Evolutionary conservation across 108 stramenopile species (phyloP).

Genomic region (Bacterosira constricta): DNA sequence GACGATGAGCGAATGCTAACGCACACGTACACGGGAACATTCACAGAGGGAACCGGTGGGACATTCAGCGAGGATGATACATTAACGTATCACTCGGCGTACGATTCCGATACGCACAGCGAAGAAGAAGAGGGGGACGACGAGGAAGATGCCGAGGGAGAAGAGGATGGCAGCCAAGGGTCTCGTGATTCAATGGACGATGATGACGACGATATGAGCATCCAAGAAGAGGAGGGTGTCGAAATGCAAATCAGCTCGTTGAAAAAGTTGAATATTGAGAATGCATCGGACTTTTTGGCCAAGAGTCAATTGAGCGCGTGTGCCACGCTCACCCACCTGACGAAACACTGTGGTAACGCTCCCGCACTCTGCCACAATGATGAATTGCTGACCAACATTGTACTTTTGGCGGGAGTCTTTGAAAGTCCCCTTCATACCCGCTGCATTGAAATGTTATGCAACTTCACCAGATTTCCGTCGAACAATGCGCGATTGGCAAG

Average conservation of each 20-base stretch:
- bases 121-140: conserved; percentile 22
- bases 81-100: conserved; percentile 6
- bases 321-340: conserved; percentile 78
- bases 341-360: conserved; percentile 77
- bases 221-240: conserved; percentile 38
- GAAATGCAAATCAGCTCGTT: conserved; percentile 52
- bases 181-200: conserved; percentile 14
- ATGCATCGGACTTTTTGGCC: conserved; percentile 45
- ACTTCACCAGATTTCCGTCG: conserved; percentile 75
- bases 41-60: conserved; percentile 20
- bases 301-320: conserved; percentile 74
- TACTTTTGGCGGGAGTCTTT: conserved; percentile 48
- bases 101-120: conserved; percentile 9
- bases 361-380: conserved; percentile 47
- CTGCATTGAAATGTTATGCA: conserved; percentile 85
- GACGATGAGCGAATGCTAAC: conserved; percentile 30
- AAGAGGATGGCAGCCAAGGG: not conserved
- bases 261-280: conserved; percentile 50
- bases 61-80: conserved; percentile 37
- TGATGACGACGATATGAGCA: conserved; percentile 28
- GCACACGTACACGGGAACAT: conserved; percentile 39
- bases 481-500: conserved; percentile 60
- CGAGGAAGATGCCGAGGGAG: conserved; percentile 9
- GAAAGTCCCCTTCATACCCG: conserved; percentile 77
- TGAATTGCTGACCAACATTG: conserved; percentile 47